Percentiles rank a stretch among this genome's conserved stretches.
Conservation (phyloP, 257 asterid species). For the Solanum habrochaites region DNA sequence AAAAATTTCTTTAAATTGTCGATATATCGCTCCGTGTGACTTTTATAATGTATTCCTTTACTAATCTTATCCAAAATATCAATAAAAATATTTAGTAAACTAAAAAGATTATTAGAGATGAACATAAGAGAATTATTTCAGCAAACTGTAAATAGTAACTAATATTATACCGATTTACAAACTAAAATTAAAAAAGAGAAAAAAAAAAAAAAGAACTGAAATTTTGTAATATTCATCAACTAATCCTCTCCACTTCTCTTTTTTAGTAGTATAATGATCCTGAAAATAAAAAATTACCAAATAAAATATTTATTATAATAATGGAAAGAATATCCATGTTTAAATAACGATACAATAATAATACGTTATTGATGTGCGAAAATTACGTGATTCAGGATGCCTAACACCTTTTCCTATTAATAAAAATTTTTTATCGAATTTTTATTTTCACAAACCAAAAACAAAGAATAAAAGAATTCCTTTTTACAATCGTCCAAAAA, state of each 20-base stretch:
- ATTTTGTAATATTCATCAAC: neutral
- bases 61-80: neutral
- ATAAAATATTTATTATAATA: neutral
- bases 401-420: too few species aligned
- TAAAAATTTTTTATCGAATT: too few species aligned
- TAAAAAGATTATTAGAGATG: neutral
- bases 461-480: neutral
- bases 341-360: neutral
- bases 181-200: neutral
- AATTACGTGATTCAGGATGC: too few species aligned
- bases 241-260: neutral
- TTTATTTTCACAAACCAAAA: too few species aligned
- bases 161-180: neutral
- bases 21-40: neutral
- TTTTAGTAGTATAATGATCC: slow-evolving; percentile 61
- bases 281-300: neutral
- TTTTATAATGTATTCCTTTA: neutral
- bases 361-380: neutral
- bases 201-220: too few species aligned
- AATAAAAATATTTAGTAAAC: too few species aligned
- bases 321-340: too few species aligned
- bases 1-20: too few species aligned
- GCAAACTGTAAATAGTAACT: neutral
- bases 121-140: neutral
- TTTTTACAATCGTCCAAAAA: too few species aligned